These are phyloP conservation scores for Dactylellina cionopaga DNA, from an alignment of 2,329 filamentous ascomycete species.

Conservation along the genomic window DNA sequence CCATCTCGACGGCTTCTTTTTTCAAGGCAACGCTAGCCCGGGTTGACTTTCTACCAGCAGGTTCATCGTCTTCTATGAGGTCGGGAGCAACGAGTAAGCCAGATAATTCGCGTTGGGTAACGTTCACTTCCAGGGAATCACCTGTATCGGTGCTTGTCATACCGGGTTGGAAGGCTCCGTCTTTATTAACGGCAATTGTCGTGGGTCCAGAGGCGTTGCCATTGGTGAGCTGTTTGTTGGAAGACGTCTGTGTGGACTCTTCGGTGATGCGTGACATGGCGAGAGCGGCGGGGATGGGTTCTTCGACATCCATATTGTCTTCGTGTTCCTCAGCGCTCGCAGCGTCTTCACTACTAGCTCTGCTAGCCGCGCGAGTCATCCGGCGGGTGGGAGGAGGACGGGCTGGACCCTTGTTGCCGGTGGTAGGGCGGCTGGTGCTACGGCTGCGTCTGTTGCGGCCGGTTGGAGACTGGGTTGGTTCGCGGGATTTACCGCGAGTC, in stretches of 20 bases:
- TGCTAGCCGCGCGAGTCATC: conserved; percentile 60
- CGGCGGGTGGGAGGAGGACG: conserved; percentile 56
- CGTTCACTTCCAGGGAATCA: conserved; percentile 31
- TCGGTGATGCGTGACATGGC: conserved; percentile 52
- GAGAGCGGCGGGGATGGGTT: neutral
- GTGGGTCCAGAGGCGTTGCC: conserved; percentile 23
- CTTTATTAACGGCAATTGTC: conserved; percentile 18
- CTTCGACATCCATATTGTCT: conserved; percentile 43
- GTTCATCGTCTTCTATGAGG: conserved; percentile 49
- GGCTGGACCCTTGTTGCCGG: conserved; percentile 55
- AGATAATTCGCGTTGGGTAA: conserved; percentile 20
- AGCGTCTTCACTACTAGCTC: conserved; percentile 58
- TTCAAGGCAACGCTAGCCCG: conserved; percentile 63
- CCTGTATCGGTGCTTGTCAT: conserved; percentile 44
- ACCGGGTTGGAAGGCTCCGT: conserved; percentile 43
- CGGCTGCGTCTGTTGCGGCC: conserved; percentile 57
- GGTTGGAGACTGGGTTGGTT: conserved; percentile 55
- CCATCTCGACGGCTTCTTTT: conserved; percentile 67
- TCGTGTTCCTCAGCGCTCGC: conserved; percentile 4
- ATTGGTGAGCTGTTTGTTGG: conserved; percentile 47
- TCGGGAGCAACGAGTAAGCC: conserved; percentile 38
- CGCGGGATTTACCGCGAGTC: conserved; percentile 45
- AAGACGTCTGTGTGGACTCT: conserved; percentile 44
- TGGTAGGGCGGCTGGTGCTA: conserved; percentile 58
- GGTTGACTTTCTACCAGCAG: conserved; percentile 53